phyloP scores from a whole-genome alignment of 1,139 yeast genomes.

The Scheffersomyces quercinus region DNA sequence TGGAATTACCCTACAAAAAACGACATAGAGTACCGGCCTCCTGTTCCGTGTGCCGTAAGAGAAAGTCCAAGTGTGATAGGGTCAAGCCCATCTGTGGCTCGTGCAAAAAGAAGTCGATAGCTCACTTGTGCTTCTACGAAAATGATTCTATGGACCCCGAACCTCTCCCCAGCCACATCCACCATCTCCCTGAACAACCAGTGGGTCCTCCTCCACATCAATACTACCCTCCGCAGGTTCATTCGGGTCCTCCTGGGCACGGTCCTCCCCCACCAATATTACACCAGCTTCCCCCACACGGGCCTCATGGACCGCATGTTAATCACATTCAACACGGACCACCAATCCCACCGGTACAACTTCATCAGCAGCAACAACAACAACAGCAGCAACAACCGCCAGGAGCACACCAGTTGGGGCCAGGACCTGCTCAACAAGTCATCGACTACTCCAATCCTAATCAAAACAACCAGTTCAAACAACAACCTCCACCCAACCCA shows the following conservation, averaged over 20 bases:
- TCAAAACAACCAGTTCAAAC: constrained; percentile 4
- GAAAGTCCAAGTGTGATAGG: constrained; percentile 59
- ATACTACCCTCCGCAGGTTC: constrained; percentile 2
- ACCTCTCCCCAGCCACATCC: constrained; percentile 4
- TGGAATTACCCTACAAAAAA: constrained; percentile 31
- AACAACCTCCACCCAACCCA: constrained; percentile 2
- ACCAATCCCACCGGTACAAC: neutral
- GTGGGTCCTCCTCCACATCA: constrained; percentile 7
- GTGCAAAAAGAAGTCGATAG: constrained; percentile 71
- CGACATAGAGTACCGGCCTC: constrained; percentile 46
- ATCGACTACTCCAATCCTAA: constrained; percentile 3
- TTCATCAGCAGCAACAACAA: constrained; percentile 7
- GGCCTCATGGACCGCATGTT: constrained; percentile 1
- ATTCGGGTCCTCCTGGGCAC: neutral
- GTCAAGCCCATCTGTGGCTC: constrained; percentile 70
- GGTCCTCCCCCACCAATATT: neutral
- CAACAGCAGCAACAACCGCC: constrained; percentile 4
- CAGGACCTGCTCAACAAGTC: constrained; percentile 4
- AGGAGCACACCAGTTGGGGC: constrained; percentile 2
- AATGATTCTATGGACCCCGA: constrained; percentile 17
- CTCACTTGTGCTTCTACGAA: constrained; percentile 70
- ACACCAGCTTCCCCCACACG: constrained; percentile 1
- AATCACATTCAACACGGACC: constrained; percentile 1
- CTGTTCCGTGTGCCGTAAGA: constrained; percentile 48
- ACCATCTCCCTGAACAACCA: constrained; percentile 9